Percentiles rank a stretch among this genome's conserved stretches.
Conservation (phyloP, 176 grass and related monocot species). For the Panicum miliaceum region DNA sequence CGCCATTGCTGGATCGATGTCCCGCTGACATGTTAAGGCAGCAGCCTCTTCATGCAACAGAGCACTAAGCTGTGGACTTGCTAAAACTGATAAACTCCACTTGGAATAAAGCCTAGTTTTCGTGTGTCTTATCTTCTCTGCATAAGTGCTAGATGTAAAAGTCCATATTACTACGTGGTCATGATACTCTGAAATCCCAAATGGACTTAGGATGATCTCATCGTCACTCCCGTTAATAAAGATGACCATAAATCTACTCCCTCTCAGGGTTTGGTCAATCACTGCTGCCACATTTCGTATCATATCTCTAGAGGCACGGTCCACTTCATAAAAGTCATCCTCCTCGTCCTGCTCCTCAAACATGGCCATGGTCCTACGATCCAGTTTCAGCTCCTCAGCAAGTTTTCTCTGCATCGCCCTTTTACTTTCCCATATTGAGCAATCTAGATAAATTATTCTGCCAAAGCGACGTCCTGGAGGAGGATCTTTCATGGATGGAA, state of each 20-base stretch:
- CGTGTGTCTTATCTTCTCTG: too few relatives aligned
- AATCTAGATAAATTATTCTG: constrained; percentile 12
- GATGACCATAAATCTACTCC: background rate
- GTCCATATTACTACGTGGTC: constrained; percentile 2
- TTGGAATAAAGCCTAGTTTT: too few relatives aligned
- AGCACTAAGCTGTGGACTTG: background rate
- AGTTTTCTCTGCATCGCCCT: constrained; percentile 8
- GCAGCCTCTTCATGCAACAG: background rate
- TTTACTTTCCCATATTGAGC: background rate
- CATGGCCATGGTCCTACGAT: background rate
- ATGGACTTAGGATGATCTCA: background rate
- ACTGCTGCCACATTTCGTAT: background rate
- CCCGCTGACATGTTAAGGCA: too few relatives aligned
- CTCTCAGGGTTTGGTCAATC: background rate
- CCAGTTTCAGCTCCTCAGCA: background rate
- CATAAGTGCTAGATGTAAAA: background rate
- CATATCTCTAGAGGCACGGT: background rate
- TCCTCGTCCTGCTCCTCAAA: constrained; percentile 22
- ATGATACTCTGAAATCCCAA: background rate
- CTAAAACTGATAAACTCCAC: background rate
- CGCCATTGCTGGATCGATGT: background rate
- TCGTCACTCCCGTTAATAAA: constrained; percentile 24
- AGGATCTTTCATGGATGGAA: background rate
- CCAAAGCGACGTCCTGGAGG: background rate
- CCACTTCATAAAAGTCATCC: constrained; percentile 12